These are phyloP conservation scores for Mrakia frigida DNA, from an alignment of 768 basidiomycete species.

Conservation along the genomic window DNA sequence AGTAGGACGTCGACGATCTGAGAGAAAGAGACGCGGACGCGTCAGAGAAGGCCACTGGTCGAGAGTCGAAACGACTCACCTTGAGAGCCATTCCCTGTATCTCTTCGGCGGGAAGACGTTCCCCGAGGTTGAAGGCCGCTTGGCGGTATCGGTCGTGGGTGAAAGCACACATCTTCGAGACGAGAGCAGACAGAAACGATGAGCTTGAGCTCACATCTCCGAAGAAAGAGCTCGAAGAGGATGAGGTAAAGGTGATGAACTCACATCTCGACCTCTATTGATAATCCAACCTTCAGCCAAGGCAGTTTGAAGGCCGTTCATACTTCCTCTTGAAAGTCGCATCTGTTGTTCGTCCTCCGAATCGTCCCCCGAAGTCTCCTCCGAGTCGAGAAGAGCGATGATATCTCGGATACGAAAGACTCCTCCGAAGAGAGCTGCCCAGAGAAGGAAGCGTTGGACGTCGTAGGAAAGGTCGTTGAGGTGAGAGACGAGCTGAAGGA, in stretches of 20 bases:
- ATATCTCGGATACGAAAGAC: slow-evolving; percentile 55
- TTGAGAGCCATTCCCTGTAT: slow-evolving; percentile 66
- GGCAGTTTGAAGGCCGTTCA: slow-evolving; percentile 63
- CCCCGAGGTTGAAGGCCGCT: slow-evolving; percentile 61
- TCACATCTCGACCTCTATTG: slow-evolving; percentile 62
- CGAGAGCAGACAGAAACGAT: neutral
- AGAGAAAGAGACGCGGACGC: neutral
- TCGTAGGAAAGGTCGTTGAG: slow-evolving; percentile 60
- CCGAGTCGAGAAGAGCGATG: slow-evolving; percentile 67
- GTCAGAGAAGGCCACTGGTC: neutral
- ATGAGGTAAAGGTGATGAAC: no score
- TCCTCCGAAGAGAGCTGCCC: slow-evolving; percentile 65
- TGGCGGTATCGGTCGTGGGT: slow-evolving; percentile 66
- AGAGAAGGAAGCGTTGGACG: slow-evolving; percentile 60
- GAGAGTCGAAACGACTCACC: no score
- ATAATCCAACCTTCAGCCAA: slow-evolving; percentile 69
- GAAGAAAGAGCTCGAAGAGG: slow-evolving; percentile 48
- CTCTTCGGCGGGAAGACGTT: slow-evolving; percentile 50
- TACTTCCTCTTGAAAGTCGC: slow-evolving; percentile 54
- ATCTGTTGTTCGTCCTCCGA: slow-evolving; percentile 35
- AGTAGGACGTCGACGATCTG: slow-evolving; percentile 64
- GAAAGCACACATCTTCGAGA: slow-evolving; percentile 35
- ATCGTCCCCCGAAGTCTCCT: slow-evolving; percentile 48
- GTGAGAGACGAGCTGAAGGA: slow-evolving; percentile 49
- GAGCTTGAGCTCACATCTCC: neutral